Conservation (phyloP, 352 stramenopile species). For the Heterotrichella gracilis region DNA sequence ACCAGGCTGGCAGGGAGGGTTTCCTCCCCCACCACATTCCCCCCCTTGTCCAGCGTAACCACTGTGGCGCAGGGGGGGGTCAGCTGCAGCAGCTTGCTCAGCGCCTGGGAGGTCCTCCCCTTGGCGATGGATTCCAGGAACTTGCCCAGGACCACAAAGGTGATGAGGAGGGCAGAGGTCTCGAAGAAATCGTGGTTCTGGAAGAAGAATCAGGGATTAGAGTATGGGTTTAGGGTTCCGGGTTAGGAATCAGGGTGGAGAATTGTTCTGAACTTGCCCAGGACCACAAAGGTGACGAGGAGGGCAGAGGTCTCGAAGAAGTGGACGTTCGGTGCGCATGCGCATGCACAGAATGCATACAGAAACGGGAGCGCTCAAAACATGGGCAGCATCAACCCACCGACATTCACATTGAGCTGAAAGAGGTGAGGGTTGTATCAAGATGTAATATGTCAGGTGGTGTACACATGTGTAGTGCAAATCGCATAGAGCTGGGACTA, state of each 20-base stretch:
- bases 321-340: slow-evolving; percentile 26
- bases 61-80: slow-evolving; percentile 64
- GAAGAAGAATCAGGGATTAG: slow-evolving; percentile 14
- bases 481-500: no score
- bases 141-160: slow-evolving; percentile 90
- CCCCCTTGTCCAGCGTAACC: slow-evolving; percentile 35
- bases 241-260: no score
- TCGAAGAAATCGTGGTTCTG: slow-evolving; percentile 57
- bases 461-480: no score
- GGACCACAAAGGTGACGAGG: slow-evolving; percentile 79
- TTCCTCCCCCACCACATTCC: slow-evolving; percentile 24
- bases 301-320: slow-evolving; percentile 93
- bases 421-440: no score
- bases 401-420: no score
- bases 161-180: slow-evolving; percentile 78
- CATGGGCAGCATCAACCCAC: no score
- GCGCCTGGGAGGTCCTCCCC: slow-evolving; percentile 54
- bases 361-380: slow-evolving; percentile 12
- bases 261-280: slow-evolving; percentile 61
- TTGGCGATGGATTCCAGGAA: slow-evolving; percentile 66
- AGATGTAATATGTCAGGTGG: no score
- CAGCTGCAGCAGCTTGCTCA: slow-evolving; percentile 71
- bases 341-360: slow-evolving; percentile 20
- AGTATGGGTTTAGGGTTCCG: neutral
- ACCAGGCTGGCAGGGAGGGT: no score